Evolutionary conservation across 352 stramenopile species (phyloP).

Genomic region (Pythium vanterpoolii): DNA sequence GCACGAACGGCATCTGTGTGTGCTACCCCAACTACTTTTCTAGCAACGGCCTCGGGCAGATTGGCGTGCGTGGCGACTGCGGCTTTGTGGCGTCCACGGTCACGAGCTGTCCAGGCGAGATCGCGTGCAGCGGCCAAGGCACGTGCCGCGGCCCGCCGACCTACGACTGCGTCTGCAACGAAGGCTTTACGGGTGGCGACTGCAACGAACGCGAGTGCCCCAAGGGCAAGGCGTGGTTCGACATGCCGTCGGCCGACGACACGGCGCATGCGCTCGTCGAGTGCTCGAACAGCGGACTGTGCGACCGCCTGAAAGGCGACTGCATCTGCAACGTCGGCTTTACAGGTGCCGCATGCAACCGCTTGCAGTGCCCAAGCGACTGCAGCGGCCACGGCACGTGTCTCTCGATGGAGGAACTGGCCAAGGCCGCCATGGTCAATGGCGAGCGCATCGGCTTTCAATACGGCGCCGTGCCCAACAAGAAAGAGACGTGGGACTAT

Average conservation of each 20-base stretch:
- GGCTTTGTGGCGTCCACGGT: conserved; percentile 68
- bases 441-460: conserved; percentile 50
- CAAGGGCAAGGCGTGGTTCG: conserved; percentile 70
- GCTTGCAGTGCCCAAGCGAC: conserved; percentile 58
- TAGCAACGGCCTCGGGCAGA: conserved; percentile 70
- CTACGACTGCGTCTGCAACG: conserved; percentile 78
- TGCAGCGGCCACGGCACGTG: conserved; percentile 84
- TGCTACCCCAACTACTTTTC: conserved; percentile 88
- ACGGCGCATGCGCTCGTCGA: conserved; percentile 55
- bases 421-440: conserved; percentile 45
- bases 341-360: conserved; percentile 70
- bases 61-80: conserved; percentile 90
- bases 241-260: conserved; percentile 41
- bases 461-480: conserved; percentile 73
- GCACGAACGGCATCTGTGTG: conserved; percentile 57
- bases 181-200: conserved; percentile 69
- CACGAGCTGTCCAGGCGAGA: conserved; percentile 63
- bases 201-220: conserved; percentile 67
- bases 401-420: conserved; percentile 76
- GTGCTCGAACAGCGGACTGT: conserved; percentile 71
- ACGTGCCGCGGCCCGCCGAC: conserved; percentile 68
- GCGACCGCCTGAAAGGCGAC: conserved; percentile 65
- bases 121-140: conserved; percentile 70
- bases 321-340: conserved; percentile 62
- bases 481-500: conserved; percentile 89